A percentile compares a stretch with the other conserved stretches of the same genome.
Evolutionary conservation across 1,139 yeast species (phyloP).

Genomic region (Kurtzmaniella quercitrusa): DNA sequence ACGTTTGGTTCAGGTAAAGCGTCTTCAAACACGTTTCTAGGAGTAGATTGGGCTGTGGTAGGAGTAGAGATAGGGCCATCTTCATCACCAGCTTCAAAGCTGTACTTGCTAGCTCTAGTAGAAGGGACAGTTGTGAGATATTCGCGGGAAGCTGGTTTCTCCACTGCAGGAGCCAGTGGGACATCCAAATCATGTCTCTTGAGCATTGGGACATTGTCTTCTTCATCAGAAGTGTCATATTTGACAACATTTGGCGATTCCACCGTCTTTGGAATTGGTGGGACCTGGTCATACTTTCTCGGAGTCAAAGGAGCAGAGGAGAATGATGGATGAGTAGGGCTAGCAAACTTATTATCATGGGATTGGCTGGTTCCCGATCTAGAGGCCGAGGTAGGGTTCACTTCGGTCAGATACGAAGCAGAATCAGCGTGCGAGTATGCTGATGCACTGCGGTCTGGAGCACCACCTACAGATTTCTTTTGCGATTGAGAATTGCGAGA

Average conservation of each 20-base stretch:
- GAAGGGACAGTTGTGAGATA: conserved; percentile 3
- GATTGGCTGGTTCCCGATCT: background rate
- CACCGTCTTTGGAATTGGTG: conserved; percentile 7
- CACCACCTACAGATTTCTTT: background rate
- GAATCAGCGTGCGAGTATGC: background rate
- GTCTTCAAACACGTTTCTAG: conserved; percentile 11
- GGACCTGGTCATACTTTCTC: conserved; percentile 3
- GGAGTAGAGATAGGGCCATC: conserved; percentile 24
- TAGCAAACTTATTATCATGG: background rate
- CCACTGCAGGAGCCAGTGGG: conserved; percentile 7
- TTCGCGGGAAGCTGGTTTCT: conserved; percentile 6
- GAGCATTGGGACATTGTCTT: conserved; percentile 24
- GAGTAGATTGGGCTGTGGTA: conserved; percentile 20
- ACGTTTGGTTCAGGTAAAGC: conserved; percentile 19
- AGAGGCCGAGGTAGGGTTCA: background rate
- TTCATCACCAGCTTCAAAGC: conserved; percentile 45
- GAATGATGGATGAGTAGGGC: conserved; percentile 3
- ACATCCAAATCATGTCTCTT: conserved; percentile 28
- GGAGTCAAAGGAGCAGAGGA: conserved; percentile 10
- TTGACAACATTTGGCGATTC: conserved; percentile 28
- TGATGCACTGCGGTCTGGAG: background rate
- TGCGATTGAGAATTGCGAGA: background rate
- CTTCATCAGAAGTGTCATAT: conserved; percentile 22
- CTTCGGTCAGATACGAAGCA: background rate
- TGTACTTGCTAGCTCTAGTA: conserved; percentile 28